Conservation (phyloP, 768 basidiomycete species). For the Agaricus subrufescens region DNA sequence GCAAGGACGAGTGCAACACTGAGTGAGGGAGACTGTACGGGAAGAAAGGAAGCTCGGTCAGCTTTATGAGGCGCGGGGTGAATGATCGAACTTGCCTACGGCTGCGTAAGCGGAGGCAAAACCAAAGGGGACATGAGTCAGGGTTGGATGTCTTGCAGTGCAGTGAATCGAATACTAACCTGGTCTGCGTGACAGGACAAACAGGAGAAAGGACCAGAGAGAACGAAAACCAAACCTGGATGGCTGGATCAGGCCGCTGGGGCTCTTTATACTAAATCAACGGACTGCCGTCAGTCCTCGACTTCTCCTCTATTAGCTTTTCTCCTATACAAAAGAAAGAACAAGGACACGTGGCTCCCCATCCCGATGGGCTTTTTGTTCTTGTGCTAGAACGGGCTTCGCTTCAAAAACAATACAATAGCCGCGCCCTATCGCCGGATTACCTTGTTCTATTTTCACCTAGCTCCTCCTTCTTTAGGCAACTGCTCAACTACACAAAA, state of each 20-base stretch:
- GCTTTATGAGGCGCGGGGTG: conserved; percentile 10
- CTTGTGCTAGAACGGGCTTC: conserved; percentile 3
- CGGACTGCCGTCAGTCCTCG: too few relatives aligned
- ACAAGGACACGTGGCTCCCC: conserved; percentile 7
- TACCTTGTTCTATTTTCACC: conserved; percentile 9
- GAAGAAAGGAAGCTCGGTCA: conserved; percentile 10
- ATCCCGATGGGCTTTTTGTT: conserved; percentile 14
- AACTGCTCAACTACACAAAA: conserved; percentile 12
- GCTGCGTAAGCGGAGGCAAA: conserved; percentile 13
- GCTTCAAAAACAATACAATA: conserved; percentile 16
- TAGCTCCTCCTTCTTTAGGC: background rate
- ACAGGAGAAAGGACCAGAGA: conserved; percentile 13
- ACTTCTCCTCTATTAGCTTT: background rate
- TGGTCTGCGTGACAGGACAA: conserved; percentile 13
- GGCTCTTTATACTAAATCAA: conserved; percentile 7
- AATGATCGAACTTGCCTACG: conserved; percentile 11
- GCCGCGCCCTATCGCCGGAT: conserved; percentile 15
- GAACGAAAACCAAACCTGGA: conserved; percentile 23
- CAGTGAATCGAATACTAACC: conserved; percentile 14
- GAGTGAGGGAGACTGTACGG: conserved; percentile 10
- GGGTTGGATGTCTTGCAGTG: conserved; percentile 7
- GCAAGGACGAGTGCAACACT: conserved; percentile 4
- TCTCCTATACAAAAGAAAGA: conserved; percentile 7
- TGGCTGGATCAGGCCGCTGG: background rate
- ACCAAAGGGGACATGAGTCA: conserved; percentile 10